Conservation (phyloP, 1,284 basidiomycete species). For the Trichosporon inkin region DNA sequence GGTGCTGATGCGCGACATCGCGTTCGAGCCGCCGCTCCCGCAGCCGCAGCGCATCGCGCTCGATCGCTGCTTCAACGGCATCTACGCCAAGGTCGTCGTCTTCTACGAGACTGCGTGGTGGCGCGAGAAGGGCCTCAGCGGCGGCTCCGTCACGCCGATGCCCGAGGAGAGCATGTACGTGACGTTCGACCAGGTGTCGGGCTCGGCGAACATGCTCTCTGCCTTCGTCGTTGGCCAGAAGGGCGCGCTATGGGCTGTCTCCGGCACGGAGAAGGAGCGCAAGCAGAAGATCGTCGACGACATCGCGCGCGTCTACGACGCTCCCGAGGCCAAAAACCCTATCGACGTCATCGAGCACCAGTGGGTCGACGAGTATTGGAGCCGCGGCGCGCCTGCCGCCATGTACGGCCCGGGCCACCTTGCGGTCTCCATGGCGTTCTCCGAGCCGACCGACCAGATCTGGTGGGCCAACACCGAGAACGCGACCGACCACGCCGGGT, state of each 20-base stretch:
- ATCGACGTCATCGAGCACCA: constrained; percentile 4
- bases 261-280: constrained; percentile 3
- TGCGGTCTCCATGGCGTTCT: not conserved
- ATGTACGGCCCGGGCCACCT: constrained; percentile 10
- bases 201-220: not conserved
- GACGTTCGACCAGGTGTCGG: constrained; percentile 11
- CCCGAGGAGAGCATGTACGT: not conserved
- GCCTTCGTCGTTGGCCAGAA: constrained; percentile 10
- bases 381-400: constrained; percentile 1
- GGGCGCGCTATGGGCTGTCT: not conserved
- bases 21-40: constrained; percentile 14
- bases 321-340: constrained; percentile 3
- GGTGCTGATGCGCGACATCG: constrained; percentile 6
- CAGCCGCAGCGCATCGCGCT: constrained; percentile 6
- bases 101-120: constrained; percentile 18
- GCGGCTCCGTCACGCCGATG: not conserved
- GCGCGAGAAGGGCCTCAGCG: constrained; percentile 14
- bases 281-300: not conserved
- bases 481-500: constrained; percentile 12
- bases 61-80: constrained; percentile 14
- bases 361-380: constrained; percentile 15
- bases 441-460: constrained; percentile 6
- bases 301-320: constrained; percentile 4
- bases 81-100: constrained; percentile 18
- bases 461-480: constrained; percentile 20